Evolutionary conservation across 805 yeast genomes (phyloP), one percentile per base, ranked within the genome.

Genomic region (Komagataella pastoris): DNA sequence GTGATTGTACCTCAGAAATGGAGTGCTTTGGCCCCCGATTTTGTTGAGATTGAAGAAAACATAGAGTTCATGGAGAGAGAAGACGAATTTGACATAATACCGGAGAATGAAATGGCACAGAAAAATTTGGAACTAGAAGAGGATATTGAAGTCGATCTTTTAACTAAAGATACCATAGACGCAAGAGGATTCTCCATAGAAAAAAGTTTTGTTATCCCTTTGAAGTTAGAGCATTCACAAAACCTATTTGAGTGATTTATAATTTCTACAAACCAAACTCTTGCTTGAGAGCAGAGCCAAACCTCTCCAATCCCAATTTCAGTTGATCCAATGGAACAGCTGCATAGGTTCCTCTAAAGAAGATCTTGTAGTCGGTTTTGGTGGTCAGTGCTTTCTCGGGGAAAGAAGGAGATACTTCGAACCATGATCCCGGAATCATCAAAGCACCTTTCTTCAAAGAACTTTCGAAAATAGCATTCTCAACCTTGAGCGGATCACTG

Each of bases 11-110:
- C 96, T 0, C 97, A 89, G 59, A 85, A 87, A 66, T 90, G 98
- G 98, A 85, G 95, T 65, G 95, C 97, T 1, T 70, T 90, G 58
- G 97, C 97, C 0, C 97, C 97, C 0, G 98, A 91, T 64, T 90
- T 91, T 63, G 95, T 85, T 49, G 97, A 90, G 64, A 83, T 90
- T 47, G 97, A 90, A 61, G 96, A 89, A 60, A 91, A 89, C 61
- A 83, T 87, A 7, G 88, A 85, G 53, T 90, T 91, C 61, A 80
- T 81, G 57, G 98, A 90, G 61, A 75, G 76, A 54, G 98, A 90
- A 64, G 95, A 89, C 62, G 98, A 90, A 65, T 90, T 90, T 65
- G 97, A 90, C 62, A 75, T 85, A 21, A 77, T 78, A 8, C 85
- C 79, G 50, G 89, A 83, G 50, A 86, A 80, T 51, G 80, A 76